A percentile compares a stretch with the other conserved stretches of the same genome.
Conservation (phyloP, 2,329 filamentous ascomycete species). For the Fusarium coicis region DNA sequence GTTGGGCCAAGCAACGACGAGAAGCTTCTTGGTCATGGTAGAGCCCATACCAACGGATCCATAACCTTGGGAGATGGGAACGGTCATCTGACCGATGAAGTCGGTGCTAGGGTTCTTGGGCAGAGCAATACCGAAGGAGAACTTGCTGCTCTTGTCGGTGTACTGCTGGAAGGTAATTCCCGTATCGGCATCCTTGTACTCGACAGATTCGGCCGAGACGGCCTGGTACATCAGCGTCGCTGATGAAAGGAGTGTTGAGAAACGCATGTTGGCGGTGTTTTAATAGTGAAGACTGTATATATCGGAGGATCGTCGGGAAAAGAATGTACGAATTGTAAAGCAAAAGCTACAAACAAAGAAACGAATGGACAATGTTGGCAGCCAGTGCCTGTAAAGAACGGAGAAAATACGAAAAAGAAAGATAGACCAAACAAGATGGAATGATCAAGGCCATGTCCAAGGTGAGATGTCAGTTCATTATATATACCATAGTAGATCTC, state of each 20-base stretch:
- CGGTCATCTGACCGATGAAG: constrained; percentile 67
- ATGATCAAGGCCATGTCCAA: not conserved
- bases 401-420: constrained; percentile 7
- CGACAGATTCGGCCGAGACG: constrained; percentile 20
- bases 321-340: constrained; percentile 1
- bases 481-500: constrained; percentile 2
- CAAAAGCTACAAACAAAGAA: constrained; percentile 9
- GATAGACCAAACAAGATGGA: constrained; percentile 23
- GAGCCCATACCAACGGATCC: constrained; percentile 68
- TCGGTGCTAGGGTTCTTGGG: constrained; percentile 63
- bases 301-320: not conserved
- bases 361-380: constrained; percentile 28
- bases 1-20: constrained; percentile 68
- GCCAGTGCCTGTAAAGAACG: constrained; percentile 35
- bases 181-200: constrained; percentile 58
- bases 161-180: constrained; percentile 66
- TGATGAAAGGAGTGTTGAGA: constrained; percentile 30
- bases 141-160: constrained; percentile 55
- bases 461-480: not conserved
- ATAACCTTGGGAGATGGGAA: constrained; percentile 57
- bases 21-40: constrained; percentile 67
- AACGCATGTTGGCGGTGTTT: constrained; percentile 25
- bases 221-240: constrained; percentile 34
- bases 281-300: constrained; percentile 1
- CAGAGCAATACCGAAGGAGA: constrained; percentile 66